Percentiles rank a stretch among this genome's conserved stretches.
Conservation (phyloP, 2,329 filamentous ascomycete species). For the Chrysosphaeria jannelii region DNA sequence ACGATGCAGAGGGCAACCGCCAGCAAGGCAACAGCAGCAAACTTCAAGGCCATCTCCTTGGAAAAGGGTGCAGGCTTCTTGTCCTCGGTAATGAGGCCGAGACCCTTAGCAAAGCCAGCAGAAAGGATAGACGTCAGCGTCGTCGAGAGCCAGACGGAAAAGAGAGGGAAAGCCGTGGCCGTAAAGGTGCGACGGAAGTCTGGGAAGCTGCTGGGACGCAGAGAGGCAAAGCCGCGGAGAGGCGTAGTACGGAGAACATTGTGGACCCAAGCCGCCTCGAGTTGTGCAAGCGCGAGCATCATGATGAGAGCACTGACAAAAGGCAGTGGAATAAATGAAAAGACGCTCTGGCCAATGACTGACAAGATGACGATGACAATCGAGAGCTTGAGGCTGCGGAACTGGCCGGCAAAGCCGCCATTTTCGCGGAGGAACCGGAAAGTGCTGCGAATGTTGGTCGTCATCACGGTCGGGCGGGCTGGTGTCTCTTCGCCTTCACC, state of each 20-base stretch:
- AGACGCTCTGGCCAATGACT: constrained; percentile 12
- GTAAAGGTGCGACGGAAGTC: constrained; percentile 30
- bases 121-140: constrained; percentile 15
- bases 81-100: constrained; percentile 6
- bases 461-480: constrained; percentile 13
- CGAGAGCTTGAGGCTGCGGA: constrained; percentile 33
- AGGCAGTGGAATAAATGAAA: constrained; percentile 12
- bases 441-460: constrained; percentile 19
- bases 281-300: constrained; percentile 29
- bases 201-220: constrained; percentile 35
- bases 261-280: constrained; percentile 59
- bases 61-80: constrained; percentile 6
- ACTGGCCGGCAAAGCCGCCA: constrained; percentile 32
- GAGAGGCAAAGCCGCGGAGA: constrained; percentile 20
- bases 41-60: constrained; percentile 15
- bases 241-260: constrained; percentile 40
- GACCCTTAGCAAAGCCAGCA: constrained; percentile 15
- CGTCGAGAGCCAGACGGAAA: constrained; percentile 26
- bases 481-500: constrained; percentile 10
- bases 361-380: constrained; percentile 11
- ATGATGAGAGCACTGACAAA: constrained; percentile 18
- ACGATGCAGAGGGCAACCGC: constrained; percentile 23
- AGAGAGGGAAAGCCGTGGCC: constrained; percentile 36
- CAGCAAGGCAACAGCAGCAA: constrained; percentile 13
- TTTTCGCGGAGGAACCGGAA: constrained; percentile 24